These are phyloP conservation scores for Alternaria incomplexa DNA, from an alignment of 2,329 filamentous ascomycete species.

Conservation along the genomic window DNA sequence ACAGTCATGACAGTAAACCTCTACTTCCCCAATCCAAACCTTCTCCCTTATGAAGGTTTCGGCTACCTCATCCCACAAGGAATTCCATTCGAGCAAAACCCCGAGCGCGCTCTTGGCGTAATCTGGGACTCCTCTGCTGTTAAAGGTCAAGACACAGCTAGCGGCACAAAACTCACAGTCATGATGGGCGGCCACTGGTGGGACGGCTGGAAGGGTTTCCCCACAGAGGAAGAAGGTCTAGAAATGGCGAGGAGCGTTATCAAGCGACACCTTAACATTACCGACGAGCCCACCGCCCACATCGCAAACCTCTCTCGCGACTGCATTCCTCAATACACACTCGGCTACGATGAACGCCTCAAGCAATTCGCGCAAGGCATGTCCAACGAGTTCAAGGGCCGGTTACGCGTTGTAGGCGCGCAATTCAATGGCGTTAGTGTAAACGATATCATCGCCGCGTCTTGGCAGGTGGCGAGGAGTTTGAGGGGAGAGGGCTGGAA, in stretches of 20 bases:
- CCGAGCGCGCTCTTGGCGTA: constrained; percentile 84
- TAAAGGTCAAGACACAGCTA: constrained; percentile 61
- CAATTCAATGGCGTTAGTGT: constrained; percentile 58
- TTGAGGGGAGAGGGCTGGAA: constrained; percentile 39
- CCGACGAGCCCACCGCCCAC: constrained; percentile 65
- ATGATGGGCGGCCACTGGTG: constrained; percentile 96
- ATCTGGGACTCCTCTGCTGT: constrained; percentile 82
- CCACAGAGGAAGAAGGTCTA: constrained; percentile 69
- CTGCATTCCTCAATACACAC: constrained; percentile 89
- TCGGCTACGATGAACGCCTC: constrained; percentile 75
- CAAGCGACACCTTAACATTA: constrained; percentile 75
- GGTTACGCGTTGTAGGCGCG: constrained; percentile 66
- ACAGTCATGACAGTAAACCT: constrained; percentile 93
- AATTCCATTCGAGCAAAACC: constrained; percentile 73
- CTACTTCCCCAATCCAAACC: constrained; percentile 71
- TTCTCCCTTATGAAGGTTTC: constrained; percentile 75
- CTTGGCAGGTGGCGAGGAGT: constrained; percentile 59
- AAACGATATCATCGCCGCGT: constrained; percentile 61
- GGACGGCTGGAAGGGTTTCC: constrained; percentile 68
- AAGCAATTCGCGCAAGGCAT: constrained; percentile 59
- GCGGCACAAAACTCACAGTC: constrained; percentile 86
- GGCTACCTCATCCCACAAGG: constrained; percentile 89
- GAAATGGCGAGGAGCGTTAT: constrained; percentile 73
- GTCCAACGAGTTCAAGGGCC: constrained; percentile 65
- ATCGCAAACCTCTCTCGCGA: constrained; percentile 67